A percentile compares a stretch with the other conserved stretches of the same genome.
Conservation (phyloP, 306 rosid genomes). For the Prunus mongolica region DNA sequence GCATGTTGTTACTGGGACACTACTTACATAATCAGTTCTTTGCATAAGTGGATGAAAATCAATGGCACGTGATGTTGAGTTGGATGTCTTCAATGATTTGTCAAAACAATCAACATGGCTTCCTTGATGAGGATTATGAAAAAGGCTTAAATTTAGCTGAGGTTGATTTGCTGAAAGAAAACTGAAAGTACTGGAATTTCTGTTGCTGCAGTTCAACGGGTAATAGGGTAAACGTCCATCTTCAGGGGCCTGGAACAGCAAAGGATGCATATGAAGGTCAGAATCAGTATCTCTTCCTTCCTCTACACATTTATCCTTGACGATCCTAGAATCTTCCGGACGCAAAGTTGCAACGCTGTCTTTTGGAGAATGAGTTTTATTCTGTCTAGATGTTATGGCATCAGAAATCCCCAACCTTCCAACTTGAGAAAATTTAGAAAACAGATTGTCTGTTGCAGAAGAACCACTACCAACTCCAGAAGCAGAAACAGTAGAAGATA, state of each 20-base stretch:
- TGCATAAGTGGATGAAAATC: conserved; percentile 96
- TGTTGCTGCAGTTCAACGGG: conserved; percentile 50
- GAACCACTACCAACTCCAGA: conserved; percentile 39
- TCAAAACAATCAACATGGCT: conserved; percentile 39
- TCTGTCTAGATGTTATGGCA: conserved; percentile 27
- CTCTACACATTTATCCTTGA: conserved; percentile 37
- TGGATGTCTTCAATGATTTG: conserved; percentile 42
- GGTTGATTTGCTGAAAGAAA: conserved; percentile 74
- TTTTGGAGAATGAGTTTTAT: conserved; percentile 12
- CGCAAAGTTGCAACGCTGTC: conserved; percentile 29
- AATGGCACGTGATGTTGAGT: conserved; percentile 51
- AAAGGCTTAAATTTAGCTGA: conserved; percentile 64
- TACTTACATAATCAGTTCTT: conserved; percentile 46
- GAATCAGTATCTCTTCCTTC: conserved; percentile 46
- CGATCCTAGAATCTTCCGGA: conserved; percentile 37
- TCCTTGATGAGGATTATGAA: conserved; percentile 64
- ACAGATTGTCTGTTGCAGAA: conserved; percentile 31
- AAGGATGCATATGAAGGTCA: conserved; percentile 92
- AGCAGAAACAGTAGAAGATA: conserved; percentile 40
- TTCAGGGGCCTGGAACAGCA: conserved; percentile 75
- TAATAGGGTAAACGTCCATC: conserved; percentile 53
- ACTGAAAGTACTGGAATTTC: conserved; percentile 51
- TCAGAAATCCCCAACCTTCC: conserved; percentile 28
- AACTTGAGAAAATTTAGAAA: conserved; percentile 40
- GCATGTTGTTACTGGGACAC: conserved; percentile 5